Percentiles rank a stretch among this genome's conserved stretches.
These are phyloP conservation scores for Mucor circinelloides DNA, from an alignment of 371 early-diverging fungal genomes.

Conservation along the genomic window DNA sequence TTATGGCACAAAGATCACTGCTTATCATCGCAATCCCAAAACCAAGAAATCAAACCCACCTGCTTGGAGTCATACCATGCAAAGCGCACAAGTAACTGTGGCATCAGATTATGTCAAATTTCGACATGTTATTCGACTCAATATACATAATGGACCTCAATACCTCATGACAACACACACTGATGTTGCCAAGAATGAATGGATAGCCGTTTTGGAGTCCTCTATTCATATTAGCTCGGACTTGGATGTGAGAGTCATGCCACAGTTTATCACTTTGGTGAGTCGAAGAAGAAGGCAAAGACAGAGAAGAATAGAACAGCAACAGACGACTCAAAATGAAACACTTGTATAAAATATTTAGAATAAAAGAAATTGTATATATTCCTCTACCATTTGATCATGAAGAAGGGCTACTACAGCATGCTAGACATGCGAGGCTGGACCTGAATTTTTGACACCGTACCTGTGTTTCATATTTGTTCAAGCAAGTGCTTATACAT, in stretches of 20 bases:
- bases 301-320: background rate
- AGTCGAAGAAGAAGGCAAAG: slow-evolving; percentile 25
- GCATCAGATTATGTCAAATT: slow-evolving; percentile 47
- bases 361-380: background rate
- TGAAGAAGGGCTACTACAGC: too few species aligned
- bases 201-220: slow-evolving; percentile 44
- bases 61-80: slow-evolving; percentile 44
- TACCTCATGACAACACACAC: slow-evolving; percentile 33
- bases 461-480: too few species aligned
- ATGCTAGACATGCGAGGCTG: too few species aligned
- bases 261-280: slow-evolving; percentile 37
- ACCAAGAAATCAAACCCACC: slow-evolving; percentile 17
- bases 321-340: background rate
- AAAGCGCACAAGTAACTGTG: slow-evolving; percentile 34
- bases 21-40: slow-evolving; percentile 18
- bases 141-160: slow-evolving; percentile 39
- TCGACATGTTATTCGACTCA: slow-evolving; percentile 40
- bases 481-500: too few species aligned
- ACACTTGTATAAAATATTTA: slow-evolving; percentile 5
- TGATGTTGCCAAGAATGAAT: slow-evolving; percentile 27
- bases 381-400: background rate
- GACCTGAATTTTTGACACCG: too few species aligned
- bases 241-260: slow-evolving; percentile 45
- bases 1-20: slow-evolving; percentile 20
- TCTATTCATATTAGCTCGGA: slow-evolving; percentile 44